These are phyloP conservation scores for Hylodesmum podocarpum DNA, from an alignment of 306 rosid genomes.

Conservation along the genomic window DNA sequence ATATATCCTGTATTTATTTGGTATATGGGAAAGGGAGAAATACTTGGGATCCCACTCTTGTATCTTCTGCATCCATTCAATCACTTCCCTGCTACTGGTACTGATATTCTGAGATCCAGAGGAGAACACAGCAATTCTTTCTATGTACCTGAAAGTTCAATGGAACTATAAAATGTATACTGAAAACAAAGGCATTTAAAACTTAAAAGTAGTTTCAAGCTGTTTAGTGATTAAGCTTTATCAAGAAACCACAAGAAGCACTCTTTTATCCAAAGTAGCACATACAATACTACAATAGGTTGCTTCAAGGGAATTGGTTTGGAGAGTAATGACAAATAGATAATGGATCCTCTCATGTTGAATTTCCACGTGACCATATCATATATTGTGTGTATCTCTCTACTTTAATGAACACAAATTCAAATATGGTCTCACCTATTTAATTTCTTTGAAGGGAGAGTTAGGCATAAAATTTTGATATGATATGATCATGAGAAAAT, in stretches of 20 bases:
- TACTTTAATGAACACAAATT: background rate
- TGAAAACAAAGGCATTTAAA: background rate
- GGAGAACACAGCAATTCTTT: constrained; percentile 80
- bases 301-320: constrained; percentile 11
- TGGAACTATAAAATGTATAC: constrained; percentile 3
- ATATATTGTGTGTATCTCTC: background rate
- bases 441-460: background rate
- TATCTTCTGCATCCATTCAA: constrained; percentile 89
- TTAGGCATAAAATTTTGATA: background rate
- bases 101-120: constrained; percentile 49
- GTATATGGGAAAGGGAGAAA: constrained; percentile 72
- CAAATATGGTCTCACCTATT: background rate
- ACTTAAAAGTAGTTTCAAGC: background rate
- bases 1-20: constrained; percentile 59
- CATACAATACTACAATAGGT: constrained; percentile 7
- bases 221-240: background rate
- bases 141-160: constrained; percentile 72
- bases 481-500: background rate
- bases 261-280: background rate
- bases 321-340: background rate
- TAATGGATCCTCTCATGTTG: background rate
- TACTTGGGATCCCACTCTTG: constrained; percentile 84
- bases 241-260: background rate
- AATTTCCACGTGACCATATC: background rate
- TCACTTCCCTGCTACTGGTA: constrained; percentile 56